A percentile compares a stretch with the other conserved stretches of the same genome.
These are phyloP conservation scores for Haplosporangium sp. DNA, from an alignment of 371 early-diverging fungal genomes.

Conservation along the genomic window DNA sequence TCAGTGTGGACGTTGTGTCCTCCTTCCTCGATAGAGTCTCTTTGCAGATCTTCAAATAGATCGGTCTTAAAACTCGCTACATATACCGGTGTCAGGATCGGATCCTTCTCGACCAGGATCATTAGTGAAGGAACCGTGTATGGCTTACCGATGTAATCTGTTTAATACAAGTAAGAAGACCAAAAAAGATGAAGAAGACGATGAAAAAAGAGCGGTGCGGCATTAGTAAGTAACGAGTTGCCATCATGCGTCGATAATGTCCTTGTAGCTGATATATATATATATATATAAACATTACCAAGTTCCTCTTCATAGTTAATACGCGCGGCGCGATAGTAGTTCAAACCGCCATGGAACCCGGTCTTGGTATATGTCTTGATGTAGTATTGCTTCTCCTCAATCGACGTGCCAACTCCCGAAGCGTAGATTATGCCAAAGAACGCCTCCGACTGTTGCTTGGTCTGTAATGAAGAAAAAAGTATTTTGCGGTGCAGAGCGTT, in stretches of 20 bases:
- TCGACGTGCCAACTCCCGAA: constrained; percentile 1
- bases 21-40: constrained; percentile 6
- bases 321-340: constrained; percentile 18
- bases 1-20: constrained; percentile 16
- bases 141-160: constrained; percentile 19
- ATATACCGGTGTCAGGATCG: constrained; percentile 6
- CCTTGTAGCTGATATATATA: no score
- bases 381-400: constrained; percentile 23
- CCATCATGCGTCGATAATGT: no score
- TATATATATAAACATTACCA: constrained; percentile 3
- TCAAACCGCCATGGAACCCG: constrained; percentile 18
- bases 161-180: not conserved
- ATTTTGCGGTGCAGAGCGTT: no score
- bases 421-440: not conserved
- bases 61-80: not conserved
- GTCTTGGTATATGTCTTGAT: constrained; percentile 7
- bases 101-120: constrained; percentile 12
- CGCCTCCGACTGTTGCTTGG: not conserved
- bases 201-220: not conserved
- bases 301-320: constrained; percentile 21
- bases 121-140: constrained; percentile 19
- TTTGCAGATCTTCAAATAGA: constrained; percentile 4
- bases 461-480: not conserved
- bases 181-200: constrained; percentile 60
- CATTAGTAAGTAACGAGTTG: not conserved